Base-by-base conservation (phyloP, 306 rosid species). In the Trifolium repens region DNA sequence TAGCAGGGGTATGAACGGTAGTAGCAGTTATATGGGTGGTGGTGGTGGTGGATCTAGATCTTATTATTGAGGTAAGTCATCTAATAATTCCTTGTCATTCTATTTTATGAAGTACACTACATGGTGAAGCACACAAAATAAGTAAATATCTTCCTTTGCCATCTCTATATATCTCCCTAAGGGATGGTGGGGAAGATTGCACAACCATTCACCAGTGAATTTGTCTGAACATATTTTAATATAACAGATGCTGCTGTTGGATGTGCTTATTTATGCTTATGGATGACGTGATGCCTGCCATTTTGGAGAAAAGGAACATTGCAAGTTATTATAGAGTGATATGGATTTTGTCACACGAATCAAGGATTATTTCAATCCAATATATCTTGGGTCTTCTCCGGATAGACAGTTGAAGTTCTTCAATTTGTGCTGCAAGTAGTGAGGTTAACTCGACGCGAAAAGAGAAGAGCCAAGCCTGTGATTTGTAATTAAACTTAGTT, bases 1-100 rank as follows among this genome's bases (percentile, higher is more conserved):
- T 60, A 77, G 96, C 69, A 92, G 97, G 70, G 86, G 93, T 71
- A 78, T 80, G 59, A 84, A 94, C 22, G 92, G 96, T 78, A 86
- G 93, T 75, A 85, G 89, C 76, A 85, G 91, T 74, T 94, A 92
- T 71, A 89, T 92, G 91, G 86, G 96, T 35, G 66, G 91, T 42
- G 9, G 70, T 15, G 12, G 71, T 15, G 82, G 97, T 50, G 89
- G 96, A 72, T 90, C 97, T 74, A 84, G 96, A 53, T 90, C 97
- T 43, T 92, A 94, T 83, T 94, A 94, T 67, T 94, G 86, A 94
- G 92, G 97, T 89, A 84, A 81, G 80, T 85, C 14, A 46, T 73
- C 35, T 77, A 46, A 39, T 64, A 66, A 40, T 57, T 55, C 22
- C 19, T 34, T 42, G 10, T 37, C 70, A 69, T 76, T 32, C 1